Percentiles rank a stretch among this genome's conserved stretches.
phyloP scores from a whole-genome alignment of 2,329 filamentous ascomycete species.

The Clarireedia paspali region DNA sequence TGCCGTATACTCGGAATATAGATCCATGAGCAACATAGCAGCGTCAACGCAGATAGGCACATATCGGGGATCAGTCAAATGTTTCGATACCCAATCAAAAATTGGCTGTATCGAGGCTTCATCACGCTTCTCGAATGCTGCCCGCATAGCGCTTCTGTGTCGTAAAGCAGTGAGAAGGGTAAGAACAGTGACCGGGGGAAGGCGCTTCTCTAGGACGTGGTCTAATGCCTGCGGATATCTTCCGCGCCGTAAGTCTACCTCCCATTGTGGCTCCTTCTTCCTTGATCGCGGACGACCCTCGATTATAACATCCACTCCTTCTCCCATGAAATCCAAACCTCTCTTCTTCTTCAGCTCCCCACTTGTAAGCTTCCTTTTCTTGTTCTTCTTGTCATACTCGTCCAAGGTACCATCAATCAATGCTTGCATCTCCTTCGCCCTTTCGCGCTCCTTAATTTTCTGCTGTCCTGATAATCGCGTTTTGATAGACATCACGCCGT shows the following conservation, averaged over 20 bases:
- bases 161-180: constrained; percentile 78
- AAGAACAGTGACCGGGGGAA: constrained; percentile 55
- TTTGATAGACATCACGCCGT: constrained; percentile 81
- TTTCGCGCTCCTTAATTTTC: constrained; percentile 66
- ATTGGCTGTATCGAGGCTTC: constrained; percentile 76
- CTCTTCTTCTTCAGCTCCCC: constrained; percentile 53
- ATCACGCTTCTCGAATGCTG: constrained; percentile 73
- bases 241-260: constrained; percentile 70
- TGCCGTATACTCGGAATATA: constrained; percentile 76
- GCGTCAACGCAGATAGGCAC: constrained; percentile 77
- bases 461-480: constrained; percentile 82
- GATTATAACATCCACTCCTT: constrained; percentile 82
- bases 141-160: constrained; percentile 77
- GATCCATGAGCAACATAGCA: constrained; percentile 71
- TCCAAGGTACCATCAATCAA: constrained; percentile 71
- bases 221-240: constrained; percentile 75
- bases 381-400: constrained; percentile 64
- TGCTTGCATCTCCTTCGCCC: constrained; percentile 78
- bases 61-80: constrained; percentile 77
- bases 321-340: constrained; percentile 73
- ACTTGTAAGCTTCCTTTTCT: constrained; percentile 55
- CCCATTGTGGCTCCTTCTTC: constrained; percentile 63
- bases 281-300: constrained; percentile 55
- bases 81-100: constrained; percentile 71
- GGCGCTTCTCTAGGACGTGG: constrained; percentile 55